phyloP scores from a whole-genome alignment of 2,329 filamentous ascomycete genomes.

The Rhinocladiella mackenziei region DNA sequence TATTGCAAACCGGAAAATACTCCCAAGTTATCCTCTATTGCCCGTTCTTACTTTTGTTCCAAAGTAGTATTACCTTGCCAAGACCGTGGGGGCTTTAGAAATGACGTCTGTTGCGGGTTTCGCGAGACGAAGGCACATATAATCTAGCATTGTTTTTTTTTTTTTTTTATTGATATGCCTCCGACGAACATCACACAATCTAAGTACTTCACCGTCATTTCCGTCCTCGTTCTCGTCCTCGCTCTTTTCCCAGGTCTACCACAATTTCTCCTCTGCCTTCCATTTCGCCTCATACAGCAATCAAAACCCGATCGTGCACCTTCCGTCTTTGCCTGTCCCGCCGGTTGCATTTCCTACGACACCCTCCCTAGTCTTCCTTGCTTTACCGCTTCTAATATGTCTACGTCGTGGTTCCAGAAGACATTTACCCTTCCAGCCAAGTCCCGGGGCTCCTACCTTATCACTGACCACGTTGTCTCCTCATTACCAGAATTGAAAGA shows the following conservation, averaged over 20 bases:
- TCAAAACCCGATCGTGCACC: background rate
- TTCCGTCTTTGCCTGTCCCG: conserved; percentile 11
- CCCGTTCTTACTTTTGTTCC: no score
- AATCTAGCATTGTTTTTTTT: background rate
- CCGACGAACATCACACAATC: conserved; percentile 20
- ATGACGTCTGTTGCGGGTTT: no score
- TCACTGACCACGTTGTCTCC: conserved; percentile 70
- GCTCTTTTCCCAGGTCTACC: conserved; percentile 27
- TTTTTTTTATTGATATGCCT: conserved; percentile 21
- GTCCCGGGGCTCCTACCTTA: conserved; percentile 79
- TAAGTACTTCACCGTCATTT: conserved; percentile 19
- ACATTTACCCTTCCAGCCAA: conserved; percentile 72
- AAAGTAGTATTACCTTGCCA: background rate
- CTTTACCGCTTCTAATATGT: conserved; percentile 9
- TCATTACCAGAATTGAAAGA: conserved; percentile 72
- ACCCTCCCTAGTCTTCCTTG: conserved; percentile 1
- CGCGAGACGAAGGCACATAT: background rate
- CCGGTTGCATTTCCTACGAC: conserved; percentile 11
- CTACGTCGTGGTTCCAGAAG: conserved; percentile 72
- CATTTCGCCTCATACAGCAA: conserved; percentile 11
- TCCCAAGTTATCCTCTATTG: no score
- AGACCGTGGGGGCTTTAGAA: background rate
- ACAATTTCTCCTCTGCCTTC: conserved; percentile 24
- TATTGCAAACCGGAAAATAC: no score
- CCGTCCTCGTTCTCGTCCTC: conserved; percentile 20